Conservation (phyloP, 2,329 filamentous ascomycete genomes). For the Myriangium duriaei region DNA sequence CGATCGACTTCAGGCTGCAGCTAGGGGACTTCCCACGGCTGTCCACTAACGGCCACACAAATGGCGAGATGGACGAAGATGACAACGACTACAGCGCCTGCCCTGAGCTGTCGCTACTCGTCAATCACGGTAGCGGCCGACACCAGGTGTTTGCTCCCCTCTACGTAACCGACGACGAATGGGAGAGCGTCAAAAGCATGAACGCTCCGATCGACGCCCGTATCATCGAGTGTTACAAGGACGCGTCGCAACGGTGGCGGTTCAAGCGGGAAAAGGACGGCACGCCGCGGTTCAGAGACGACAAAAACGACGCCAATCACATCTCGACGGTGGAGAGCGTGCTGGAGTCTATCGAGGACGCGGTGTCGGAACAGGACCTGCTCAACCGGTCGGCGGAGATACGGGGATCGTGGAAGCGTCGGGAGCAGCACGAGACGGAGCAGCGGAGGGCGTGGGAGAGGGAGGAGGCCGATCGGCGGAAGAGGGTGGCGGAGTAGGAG, state of each 20-base stretch:
- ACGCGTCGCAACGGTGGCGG: conserved; percentile 64
- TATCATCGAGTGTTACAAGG: conserved; percentile 82
- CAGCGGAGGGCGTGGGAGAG: conserved; percentile 1
- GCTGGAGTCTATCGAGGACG: conserved; percentile 76
- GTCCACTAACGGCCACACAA: conserved; percentile 26
- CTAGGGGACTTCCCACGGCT: conserved; percentile 58
- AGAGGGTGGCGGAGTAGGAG: too few species aligned
- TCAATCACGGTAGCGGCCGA: conserved; percentile 50
- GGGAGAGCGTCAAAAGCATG: conserved; percentile 66
- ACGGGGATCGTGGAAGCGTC: conserved; percentile 66
- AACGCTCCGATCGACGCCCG: conserved; percentile 68
- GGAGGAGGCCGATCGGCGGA: conserved; percentile 34
- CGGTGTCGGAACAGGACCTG: conserved; percentile 72
- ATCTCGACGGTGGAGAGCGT: conserved; percentile 74
- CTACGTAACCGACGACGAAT: conserved; percentile 61
- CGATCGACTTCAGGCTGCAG: conserved; percentile 75
- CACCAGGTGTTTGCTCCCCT: conserved; percentile 59
- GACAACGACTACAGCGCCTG: conserved; percentile 30
- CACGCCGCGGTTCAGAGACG: conserved; percentile 71
- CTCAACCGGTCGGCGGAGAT: conserved; percentile 57
- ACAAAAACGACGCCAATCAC: conserved; percentile 87
- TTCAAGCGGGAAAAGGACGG: conserved; percentile 42
- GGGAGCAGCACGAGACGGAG: conserved; percentile 22
- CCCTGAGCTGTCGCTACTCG: conserved; percentile 37
- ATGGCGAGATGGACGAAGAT: conserved; percentile 22